Conservation (phyloP, 2,329 filamentous ascomycete species). For the Alternaria sp. region DNA sequence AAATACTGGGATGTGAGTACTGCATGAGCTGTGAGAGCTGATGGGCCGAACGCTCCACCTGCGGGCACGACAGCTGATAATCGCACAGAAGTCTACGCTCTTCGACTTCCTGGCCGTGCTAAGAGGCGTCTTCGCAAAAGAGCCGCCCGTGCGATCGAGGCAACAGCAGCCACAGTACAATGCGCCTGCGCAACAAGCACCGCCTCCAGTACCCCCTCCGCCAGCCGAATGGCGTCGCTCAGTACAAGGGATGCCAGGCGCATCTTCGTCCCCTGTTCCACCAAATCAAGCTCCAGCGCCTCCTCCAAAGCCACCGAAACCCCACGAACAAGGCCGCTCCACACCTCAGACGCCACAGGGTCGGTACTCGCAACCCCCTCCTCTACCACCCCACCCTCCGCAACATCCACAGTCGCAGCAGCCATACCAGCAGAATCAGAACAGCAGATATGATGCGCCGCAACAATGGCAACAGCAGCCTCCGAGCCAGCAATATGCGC, state of each 20-base stretch:
- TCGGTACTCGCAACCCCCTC: slow-evolving; percentile 43
- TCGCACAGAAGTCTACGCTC: slow-evolving; percentile 77
- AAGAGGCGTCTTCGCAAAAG: slow-evolving; percentile 88
- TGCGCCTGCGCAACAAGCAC: slow-evolving; percentile 40
- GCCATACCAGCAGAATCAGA: slow-evolving; percentile 31
- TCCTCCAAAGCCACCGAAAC: slow-evolving; percentile 60
- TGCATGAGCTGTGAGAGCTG: slow-evolving; percentile 4
- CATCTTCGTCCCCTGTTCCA: slow-evolving; percentile 47
- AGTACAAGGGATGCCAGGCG: slow-evolving; percentile 39
- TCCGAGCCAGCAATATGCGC: slow-evolving; percentile 23
- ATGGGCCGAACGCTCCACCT: neutral
- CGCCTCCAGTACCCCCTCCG: slow-evolving; percentile 68
- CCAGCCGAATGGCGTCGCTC: slow-evolving; percentile 64
- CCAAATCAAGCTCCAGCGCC: slow-evolving; percentile 44
- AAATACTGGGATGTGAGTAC: slow-evolving; percentile 86
- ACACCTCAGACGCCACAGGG: slow-evolving; percentile 36
- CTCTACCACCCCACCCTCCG: slow-evolving; percentile 46
- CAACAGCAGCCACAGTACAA: slow-evolving; percentile 55
- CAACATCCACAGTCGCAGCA: slow-evolving; percentile 30
- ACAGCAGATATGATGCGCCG: slow-evolving; percentile 28
- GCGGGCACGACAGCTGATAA: slow-evolving; percentile 16
- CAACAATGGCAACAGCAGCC: slow-evolving; percentile 30
- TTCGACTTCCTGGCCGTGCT: slow-evolving; percentile 84
- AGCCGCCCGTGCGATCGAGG: slow-evolving; percentile 86
- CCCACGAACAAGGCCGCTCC: slow-evolving; percentile 37